Base-by-base conservation (phyloP, 176 grass and related monocot species). In the Triticum timopheevii region DNA sequence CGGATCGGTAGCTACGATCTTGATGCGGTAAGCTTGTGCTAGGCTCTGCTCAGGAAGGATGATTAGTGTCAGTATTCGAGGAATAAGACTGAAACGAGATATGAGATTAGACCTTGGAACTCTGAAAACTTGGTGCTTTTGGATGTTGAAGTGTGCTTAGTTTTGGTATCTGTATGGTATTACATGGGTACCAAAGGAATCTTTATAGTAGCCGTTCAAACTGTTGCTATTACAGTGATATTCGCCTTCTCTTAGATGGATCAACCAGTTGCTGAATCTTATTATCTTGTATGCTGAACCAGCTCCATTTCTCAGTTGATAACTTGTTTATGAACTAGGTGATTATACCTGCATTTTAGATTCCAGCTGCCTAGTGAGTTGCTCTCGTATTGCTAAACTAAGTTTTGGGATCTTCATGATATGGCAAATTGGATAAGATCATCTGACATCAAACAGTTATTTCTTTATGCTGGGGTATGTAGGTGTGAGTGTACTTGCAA, bases 1-100 rank as follows among this genome's bases (percentile, higher is more conserved):
- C 23, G 94, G 92, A 10, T 92, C 97, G 22, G 65, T 93, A 45
- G 82, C 75, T 61, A 61, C 73, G 3, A 20, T 96, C 68, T 89
- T 83, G 79, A 84, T 84, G 80, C 76, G 92, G 69, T 91, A 83
- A 91, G 83, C 64, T 25, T 82, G 76, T 72, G 85, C 15, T 87
- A 2, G 34, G 61, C 20, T 80, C 69, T 76, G 16, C 23, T 44
- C 47, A 44, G 69, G 19, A 59, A 34, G 61, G 20, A 80, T 38
- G 28, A 6, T 69, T 87, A 63, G 34, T 52, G 13, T 69, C 67
- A 47, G 61, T 36, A 28, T 75, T 65, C 0, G 38, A 39, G 62
- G 82, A 87, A 87, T 87, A 91, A 81, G 70, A 69, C 12, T 69
- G 23, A 30, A 7, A 4, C 5, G 28, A 31, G 13, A 10, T 84